Conservation (phyloP, 75 land plant genomes). For the Adiantum capillusveneris region DNA sequence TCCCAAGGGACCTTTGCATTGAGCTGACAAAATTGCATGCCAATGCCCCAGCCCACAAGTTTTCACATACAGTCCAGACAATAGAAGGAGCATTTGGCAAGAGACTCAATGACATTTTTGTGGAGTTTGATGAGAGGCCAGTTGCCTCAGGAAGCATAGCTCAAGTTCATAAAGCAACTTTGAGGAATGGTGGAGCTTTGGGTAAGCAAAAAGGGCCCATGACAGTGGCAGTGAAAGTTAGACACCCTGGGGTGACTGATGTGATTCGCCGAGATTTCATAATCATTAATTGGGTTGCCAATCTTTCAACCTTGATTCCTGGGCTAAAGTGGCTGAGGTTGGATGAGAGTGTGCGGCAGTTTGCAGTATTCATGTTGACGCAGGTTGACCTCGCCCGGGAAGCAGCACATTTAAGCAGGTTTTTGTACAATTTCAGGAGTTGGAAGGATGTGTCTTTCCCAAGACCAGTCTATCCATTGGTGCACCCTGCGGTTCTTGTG, state of each 20-base stretch:
- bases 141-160: constrained; percentile 90
- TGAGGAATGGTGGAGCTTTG: constrained; percentile 33
- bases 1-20: too few species aligned
- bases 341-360: too few species aligned
- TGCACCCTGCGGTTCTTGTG: too few species aligned
- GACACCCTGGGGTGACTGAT: constrained; percentile 85
- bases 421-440: constrained; percentile 72
- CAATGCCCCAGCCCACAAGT: too few species aligned
- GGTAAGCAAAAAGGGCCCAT: constrained; percentile 36
- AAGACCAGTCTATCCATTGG: too few species aligned
- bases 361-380: constrained; percentile 78
- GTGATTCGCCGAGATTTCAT: too few species aligned
- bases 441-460: constrained; percentile 93
- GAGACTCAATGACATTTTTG: constrained; percentile 66
- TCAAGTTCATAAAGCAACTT: constrained; percentile 64
- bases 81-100: too few species aligned
- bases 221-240: constrained; percentile 71
- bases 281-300: constrained; percentile 67
- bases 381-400: constrained; percentile 89
- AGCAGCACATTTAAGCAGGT: constrained; percentile 81
- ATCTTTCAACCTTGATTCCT: constrained; percentile 46
- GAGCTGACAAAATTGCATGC: too few species aligned
- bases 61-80: constrained; percentile 29
- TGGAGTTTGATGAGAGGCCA: constrained; percentile 71
- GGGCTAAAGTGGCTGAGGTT: constrained; percentile 54